Base-by-base conservation (phyloP, 148 eudicot genomes). In the Chenopodium suecicum region DNA sequence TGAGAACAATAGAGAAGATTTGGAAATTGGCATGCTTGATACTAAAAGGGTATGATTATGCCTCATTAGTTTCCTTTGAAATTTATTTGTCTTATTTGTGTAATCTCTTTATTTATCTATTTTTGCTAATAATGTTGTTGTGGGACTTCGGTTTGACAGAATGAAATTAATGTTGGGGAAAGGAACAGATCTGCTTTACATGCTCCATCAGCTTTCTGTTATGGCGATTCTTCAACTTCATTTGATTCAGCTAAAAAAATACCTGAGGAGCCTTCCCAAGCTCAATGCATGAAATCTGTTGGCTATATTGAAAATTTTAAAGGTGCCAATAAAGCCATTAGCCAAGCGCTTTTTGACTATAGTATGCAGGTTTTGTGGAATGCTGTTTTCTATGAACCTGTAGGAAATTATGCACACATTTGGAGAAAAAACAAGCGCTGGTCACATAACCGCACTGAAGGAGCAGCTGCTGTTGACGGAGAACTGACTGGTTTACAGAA, bases 361-460 rank as follows among this genome's bases (percentile, higher is more conserved):
- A 90, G 93, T 87, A 87, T 84, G 88, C 87, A 91, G 85, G 95
- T 89, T 83, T 81, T 91, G 87, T 96, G 99, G 99, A 92, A 92
- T 89, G 92, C 92, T 47, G 89, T 92, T 41, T 84, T 86, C 79
- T 89, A 89, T 87, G 99, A 94, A 81, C 91, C 88, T 78, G 79
- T 92, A 34, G 86, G 80, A 25, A 87, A 91, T 22, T 90, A 82
- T 85, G 73, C 85, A 16, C 83, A 89, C 84, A 68, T 86, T 37
- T 96, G 98, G 99, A 89, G 99, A 80, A 96, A 86, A 76, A 77
- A 70, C 47, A 89, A 78, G 81, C 90, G 88, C 8, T 92, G 94
- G 95, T 89, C 85, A 29, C 20, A 44, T 74, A 73, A 62, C 80
- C 20, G 44, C 46, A 74, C 66, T 79, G 85, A 77, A 76, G 86